These are phyloP conservation scores for Skeletonema menzelii DNA, from an alignment of 108 stramenopile genomes.

Conservation along the genomic window DNA sequence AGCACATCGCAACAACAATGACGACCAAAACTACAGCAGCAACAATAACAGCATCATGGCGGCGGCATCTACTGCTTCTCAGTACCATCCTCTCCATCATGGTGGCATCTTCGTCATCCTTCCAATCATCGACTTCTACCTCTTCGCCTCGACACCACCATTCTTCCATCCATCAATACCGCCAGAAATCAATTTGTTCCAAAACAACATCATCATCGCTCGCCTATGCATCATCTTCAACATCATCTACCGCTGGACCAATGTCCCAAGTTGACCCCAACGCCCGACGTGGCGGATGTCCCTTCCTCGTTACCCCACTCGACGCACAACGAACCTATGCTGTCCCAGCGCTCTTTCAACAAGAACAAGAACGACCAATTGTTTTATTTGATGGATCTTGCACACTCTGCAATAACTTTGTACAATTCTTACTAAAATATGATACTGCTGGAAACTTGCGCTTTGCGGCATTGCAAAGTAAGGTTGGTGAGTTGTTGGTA, in stretches of 20 bases:
- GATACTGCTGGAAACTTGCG: constrained; percentile 35
- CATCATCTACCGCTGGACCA: constrained; percentile 6
- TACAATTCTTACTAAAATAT: constrained; percentile 34
- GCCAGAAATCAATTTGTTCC: neutral
- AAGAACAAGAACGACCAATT: constrained; percentile 26
- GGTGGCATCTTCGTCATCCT: no score
- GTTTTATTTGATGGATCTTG: constrained; percentile 44
- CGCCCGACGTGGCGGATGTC: constrained; percentile 34
- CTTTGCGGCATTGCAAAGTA: constrained; percentile 41
- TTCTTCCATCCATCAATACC: neutral
- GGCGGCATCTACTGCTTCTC: no score
- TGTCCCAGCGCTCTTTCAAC: constrained; percentile 31
- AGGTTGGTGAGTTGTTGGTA: constrained; percentile 32
- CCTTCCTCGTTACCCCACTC: constrained; percentile 25
- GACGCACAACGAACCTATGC: constrained; percentile 12
- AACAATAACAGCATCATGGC: no score
- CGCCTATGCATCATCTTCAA: neutral
- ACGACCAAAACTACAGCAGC: no score
- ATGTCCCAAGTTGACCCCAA: constrained; percentile 37
- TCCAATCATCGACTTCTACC: no score
- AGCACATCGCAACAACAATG: no score
- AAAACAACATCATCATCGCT: neutral
- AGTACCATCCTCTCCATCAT: no score
- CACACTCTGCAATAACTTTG: constrained; percentile 18
- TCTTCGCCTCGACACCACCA: no score